Percentiles rank a stretch among this genome's conserved stretches.
Conservation (phyloP, 805 yeast species). For the Metschnikowia peoriensis region DNA sequence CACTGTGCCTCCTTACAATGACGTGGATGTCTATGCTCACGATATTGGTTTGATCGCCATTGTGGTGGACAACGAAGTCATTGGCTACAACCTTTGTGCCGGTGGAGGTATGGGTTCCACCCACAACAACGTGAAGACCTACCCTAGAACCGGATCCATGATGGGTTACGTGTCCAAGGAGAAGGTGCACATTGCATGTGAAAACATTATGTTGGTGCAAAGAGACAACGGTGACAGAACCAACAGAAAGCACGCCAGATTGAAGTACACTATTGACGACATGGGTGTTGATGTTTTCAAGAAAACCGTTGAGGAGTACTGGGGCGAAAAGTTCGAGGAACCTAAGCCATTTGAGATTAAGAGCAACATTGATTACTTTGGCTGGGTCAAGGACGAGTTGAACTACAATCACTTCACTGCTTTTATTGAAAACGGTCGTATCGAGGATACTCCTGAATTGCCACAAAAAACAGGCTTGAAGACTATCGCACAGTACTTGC, state of each 20-base stretch:
- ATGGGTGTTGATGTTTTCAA: constrained; percentile 86
- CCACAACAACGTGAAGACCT: constrained; percentile 93
- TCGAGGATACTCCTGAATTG: constrained; percentile 85
- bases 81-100: constrained; percentile 84
- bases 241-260: constrained; percentile 96
- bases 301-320: constrained; percentile 74
- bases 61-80: constrained; percentile 58
- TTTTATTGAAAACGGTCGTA: constrained; percentile 94
- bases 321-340: constrained; percentile 73
- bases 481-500: constrained; percentile 70
- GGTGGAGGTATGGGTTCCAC: constrained; percentile 99
- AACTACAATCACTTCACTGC: constrained; percentile 89
- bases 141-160: constrained; percentile 90
- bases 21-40: constrained; percentile 94
- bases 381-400: constrained; percentile 86
- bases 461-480: constrained; percentile 87
- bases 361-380: constrained; percentile 87
- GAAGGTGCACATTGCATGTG: constrained; percentile 75
- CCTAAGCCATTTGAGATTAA: constrained; percentile 73
- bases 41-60: constrained; percentile 93
- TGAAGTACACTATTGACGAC: constrained; percentile 94
- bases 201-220: constrained; percentile 89
- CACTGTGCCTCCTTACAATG: constrained; percentile 94
- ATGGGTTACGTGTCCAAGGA: constrained; percentile 74
- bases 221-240: constrained; percentile 93